A percentile compares a stretch with the other conserved stretches of the same genome.
phyloP scores from a whole-genome alignment of 495 filamentous ascomycete species.

The Pyrenula aspistea region DNA sequence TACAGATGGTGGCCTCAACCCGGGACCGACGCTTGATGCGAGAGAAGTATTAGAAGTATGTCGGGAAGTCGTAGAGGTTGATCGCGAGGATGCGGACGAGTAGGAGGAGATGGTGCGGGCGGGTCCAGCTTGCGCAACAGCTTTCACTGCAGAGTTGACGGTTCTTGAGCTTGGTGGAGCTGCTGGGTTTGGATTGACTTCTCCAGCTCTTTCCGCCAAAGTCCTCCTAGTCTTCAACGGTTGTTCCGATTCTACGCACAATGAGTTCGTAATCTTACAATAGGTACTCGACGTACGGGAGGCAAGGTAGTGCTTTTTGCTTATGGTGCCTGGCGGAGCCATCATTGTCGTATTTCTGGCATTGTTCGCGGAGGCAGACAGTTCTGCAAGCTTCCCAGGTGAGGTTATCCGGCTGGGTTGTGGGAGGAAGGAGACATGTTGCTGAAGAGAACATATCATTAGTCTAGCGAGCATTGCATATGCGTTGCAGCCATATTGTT shows the following conservation, averaged over 20 bases:
- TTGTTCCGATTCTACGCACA: slow-evolving; percentile 27
- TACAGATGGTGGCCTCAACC: slow-evolving; percentile 33
- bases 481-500: background rate
- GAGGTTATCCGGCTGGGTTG: slow-evolving; percentile 6
- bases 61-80: slow-evolving; percentile 36
- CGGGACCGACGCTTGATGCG: slow-evolving; percentile 43
- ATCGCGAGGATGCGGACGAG: slow-evolving; percentile 28
- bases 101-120: slow-evolving; percentile 29
- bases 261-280: background rate
- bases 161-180: slow-evolving; percentile 23
- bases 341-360: slow-evolving; percentile 42
- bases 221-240: slow-evolving; percentile 45
- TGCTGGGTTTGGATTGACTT: slow-evolving; percentile 27
- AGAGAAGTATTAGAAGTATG: slow-evolving; percentile 35
- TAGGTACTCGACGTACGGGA: slow-evolving; percentile 18
- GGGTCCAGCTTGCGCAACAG: slow-evolving; percentile 25
- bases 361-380: slow-evolving; percentile 58
- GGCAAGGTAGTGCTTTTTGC: slow-evolving; percentile 20
- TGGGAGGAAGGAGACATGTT: slow-evolving; percentile 12
- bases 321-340: slow-evolving; percentile 29
- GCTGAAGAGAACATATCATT: background rate
- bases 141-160: slow-evolving; percentile 17
- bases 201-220: slow-evolving; percentile 41
- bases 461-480: background rate
- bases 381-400: slow-evolving; percentile 33